Evolutionary conservation across 345 rosid genomes (phyloP).

Genomic region (Arabis hirsuta): DNA sequence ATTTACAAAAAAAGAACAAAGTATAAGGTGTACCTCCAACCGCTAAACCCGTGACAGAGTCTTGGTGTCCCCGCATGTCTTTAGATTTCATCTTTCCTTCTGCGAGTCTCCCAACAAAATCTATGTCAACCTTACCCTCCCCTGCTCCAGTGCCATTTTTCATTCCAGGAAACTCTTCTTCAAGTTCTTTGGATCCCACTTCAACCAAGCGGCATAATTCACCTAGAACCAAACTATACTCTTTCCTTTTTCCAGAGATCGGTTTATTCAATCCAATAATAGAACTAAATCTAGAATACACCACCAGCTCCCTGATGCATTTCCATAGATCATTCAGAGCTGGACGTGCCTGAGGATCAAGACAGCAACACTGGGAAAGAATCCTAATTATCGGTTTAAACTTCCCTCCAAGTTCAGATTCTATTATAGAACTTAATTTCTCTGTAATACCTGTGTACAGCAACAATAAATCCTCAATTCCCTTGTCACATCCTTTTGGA

Average conservation of each 20-base stretch:
- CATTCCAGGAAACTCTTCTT: constrained; percentile 35
- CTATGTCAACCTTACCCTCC: constrained; percentile 43
- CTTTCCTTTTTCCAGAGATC: constrained; percentile 40
- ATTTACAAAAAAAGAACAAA: not conserved
- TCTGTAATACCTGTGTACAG: constrained; percentile 47
- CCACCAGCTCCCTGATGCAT: constrained; percentile 60
- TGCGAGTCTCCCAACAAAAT: constrained; percentile 53
- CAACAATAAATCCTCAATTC: constrained; percentile 41
- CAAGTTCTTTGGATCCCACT: constrained; percentile 35
- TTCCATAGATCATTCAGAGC: constrained; percentile 63
- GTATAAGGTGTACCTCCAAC: constrained; percentile 65
- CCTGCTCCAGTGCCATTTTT: constrained; percentile 42
- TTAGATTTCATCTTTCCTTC: constrained; percentile 58
- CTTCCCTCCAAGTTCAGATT: constrained; percentile 46
- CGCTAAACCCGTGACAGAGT: constrained; percentile 75
- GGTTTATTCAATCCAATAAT: constrained; percentile 38
- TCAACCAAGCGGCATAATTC: constrained; percentile 50
- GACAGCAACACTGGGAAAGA: constrained; percentile 61
- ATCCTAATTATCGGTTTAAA: constrained; percentile 47
- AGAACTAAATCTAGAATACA: constrained; percentile 45
- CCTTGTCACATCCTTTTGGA: constrained; percentile 39
- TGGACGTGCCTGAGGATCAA: constrained; percentile 67
- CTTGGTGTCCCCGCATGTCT: constrained; percentile 74
- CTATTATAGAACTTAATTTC: constrained; percentile 48
- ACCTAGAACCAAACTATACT: constrained; percentile 59